Percentiles rank a stretch among this genome's conserved stretches.
Conservation (phyloP, 106 monocot genomes). For the Narthecium ossifragum region DNA sequence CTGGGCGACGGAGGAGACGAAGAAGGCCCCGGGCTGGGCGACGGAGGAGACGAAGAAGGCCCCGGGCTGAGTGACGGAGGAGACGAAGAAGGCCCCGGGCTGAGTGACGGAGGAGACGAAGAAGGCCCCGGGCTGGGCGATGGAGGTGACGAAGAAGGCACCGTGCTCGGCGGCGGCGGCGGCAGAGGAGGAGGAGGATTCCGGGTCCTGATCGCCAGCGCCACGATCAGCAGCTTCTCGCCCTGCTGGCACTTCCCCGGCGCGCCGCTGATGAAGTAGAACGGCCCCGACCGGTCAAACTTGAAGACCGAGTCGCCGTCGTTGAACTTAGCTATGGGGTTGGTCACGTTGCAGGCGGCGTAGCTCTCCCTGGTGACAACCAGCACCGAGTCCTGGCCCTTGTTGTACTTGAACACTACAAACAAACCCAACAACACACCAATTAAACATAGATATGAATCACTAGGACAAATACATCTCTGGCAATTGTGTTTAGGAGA, state of each 20-base stretch:
- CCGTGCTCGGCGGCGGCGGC: neutral
- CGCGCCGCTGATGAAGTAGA: slow-evolving; percentile 65
- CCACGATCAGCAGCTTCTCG: slow-evolving; percentile 56
- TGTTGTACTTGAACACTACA: slow-evolving; percentile 72
- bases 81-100: too few species aligned
- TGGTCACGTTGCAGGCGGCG: slow-evolving; percentile 39
- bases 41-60: too few species aligned
- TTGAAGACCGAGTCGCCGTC: slow-evolving; percentile 35
- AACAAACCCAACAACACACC: neutral
- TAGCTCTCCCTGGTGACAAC: slow-evolving; percentile 49
- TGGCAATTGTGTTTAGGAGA: too few species aligned
- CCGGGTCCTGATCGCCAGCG: slow-evolving; percentile 25
- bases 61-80: too few species aligned
- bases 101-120: too few species aligned
- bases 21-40: too few species aligned
- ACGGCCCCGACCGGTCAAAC: slow-evolving; percentile 50
- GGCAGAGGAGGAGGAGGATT: neutral
- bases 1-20: too few species aligned
- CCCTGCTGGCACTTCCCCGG: slow-evolving; percentile 38
- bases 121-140: too few species aligned
- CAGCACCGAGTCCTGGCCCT: slow-evolving; percentile 58
- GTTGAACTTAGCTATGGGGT: slow-evolving; percentile 35
- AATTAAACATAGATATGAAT: neutral
- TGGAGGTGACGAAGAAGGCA: too few species aligned
- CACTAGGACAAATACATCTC: neutral